These are phyloP conservation scores for Monilinia laxa DNA, from an alignment of 2,329 filamentous ascomycete genomes.

Conservation along the genomic window DNA sequence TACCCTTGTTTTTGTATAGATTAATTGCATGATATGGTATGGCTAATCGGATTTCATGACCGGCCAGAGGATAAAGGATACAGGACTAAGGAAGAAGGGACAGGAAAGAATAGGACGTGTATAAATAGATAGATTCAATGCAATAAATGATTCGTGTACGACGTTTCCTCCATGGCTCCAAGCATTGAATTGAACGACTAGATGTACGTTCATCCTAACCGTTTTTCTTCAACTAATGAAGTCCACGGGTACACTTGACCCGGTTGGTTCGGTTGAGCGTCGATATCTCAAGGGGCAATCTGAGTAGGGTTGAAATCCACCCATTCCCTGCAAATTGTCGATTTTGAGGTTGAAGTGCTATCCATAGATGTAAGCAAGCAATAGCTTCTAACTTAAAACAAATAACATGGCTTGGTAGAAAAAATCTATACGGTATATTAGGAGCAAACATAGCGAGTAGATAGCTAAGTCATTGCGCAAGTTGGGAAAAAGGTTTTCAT, in stretches of 20 bases:
- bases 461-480: not conserved
- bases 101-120: not conserved
- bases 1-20: conserved; percentile 19
- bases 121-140: not conserved
- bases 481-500: not conserved
- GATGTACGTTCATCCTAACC: no score
- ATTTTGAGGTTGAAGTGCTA: not conserved
- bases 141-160: not conserved
- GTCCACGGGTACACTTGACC: no score
- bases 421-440: not conserved
- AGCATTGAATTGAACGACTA: not conserved
- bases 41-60: not conserved
- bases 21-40: not conserved
- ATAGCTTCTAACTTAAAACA: not conserved
- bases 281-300: not conserved
- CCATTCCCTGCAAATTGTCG: not conserved
- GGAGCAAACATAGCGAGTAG: not conserved
- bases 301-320: not conserved
- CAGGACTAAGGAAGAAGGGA: not conserved
- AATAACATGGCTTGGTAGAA: not conserved
- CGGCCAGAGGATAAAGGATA: not conserved
- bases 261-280: no score
- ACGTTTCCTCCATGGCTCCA: not conserved
- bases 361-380: not conserved
- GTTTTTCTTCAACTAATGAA: no score